Conservation (phyloP, 148 eudicot genomes). For the Chenopodium suecicum region DNA sequence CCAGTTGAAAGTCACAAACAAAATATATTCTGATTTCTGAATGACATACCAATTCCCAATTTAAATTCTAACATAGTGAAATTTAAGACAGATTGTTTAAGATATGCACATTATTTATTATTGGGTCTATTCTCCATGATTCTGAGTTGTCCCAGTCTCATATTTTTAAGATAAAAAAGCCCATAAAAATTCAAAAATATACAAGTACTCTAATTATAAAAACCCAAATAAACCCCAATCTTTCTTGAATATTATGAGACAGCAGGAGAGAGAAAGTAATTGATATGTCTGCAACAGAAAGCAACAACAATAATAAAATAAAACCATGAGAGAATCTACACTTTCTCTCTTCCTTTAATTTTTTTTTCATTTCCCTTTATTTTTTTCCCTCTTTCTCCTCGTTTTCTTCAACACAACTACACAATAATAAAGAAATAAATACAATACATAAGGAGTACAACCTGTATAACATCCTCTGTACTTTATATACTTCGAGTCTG, state of each 20-base stretch:
- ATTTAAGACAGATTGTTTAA: neutral
- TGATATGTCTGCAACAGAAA: constrained; percentile 30
- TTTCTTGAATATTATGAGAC: constrained; percentile 6
- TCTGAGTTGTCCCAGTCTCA: constrained; percentile 14
- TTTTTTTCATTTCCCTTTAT: neutral
- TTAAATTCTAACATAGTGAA: neutral
- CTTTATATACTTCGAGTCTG: no score
- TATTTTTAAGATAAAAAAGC: neutral
- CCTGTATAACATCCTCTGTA: no score
- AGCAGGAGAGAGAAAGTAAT: constrained; percentile 16
- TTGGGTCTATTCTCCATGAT: constrained; percentile 11
- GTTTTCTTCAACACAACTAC: neutral
- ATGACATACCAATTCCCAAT: no score
- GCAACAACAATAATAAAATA: constrained; percentile 18
- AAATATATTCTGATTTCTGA: no score
- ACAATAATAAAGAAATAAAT: no score
- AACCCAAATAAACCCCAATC: neutral
- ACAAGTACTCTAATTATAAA: neutral
- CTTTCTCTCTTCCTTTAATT: constrained; percentile 10
- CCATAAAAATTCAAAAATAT: no score
- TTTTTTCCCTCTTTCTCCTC: neutral
- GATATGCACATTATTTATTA: neutral
- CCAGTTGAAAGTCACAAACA: no score
- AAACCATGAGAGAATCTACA: constrained; percentile 28
- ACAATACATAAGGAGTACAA: no score